phyloP scores from a whole-genome alignment of 2,329 filamentous ascomycete species.

The Microdochium paspali region DNA sequence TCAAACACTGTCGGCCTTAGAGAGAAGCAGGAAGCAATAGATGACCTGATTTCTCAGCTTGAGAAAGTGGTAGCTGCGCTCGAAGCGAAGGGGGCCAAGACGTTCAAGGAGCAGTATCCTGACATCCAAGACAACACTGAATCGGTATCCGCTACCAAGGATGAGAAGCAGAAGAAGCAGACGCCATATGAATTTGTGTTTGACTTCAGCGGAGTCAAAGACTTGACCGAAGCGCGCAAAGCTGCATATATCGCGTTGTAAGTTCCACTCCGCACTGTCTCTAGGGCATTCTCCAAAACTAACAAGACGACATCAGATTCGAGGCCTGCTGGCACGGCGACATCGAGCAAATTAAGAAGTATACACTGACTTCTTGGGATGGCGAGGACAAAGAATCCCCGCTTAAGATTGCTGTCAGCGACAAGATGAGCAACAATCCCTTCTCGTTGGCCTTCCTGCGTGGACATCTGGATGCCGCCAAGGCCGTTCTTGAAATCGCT shows the following conservation, averaged over 20 bases:
- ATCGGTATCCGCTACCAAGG: conserved; percentile 2
- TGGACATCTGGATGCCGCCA: conserved; percentile 55
- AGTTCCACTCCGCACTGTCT: conserved; percentile 18
- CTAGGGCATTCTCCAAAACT: neutral
- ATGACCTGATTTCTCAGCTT: conserved; percentile 38
- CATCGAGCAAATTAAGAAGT: conserved; percentile 50
- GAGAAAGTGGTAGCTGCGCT: conserved; percentile 45
- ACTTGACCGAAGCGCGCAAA: conserved; percentile 44
- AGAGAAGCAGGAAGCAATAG: conserved; percentile 48
- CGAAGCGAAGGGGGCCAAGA: conserved; percentile 51
- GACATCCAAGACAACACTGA: conserved; percentile 24
- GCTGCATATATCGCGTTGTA: conserved; percentile 55
- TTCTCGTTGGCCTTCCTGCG: conserved; percentile 61
- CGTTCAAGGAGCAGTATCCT: conserved; percentile 56
- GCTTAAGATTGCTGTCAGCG: conserved; percentile 52
- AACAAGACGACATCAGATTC: conserved; percentile 37
- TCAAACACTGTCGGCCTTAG: conserved; percentile 16
- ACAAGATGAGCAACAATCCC: conserved; percentile 41
- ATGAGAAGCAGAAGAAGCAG: conserved; percentile 8
- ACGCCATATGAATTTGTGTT: conserved; percentile 39
- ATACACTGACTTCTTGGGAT: conserved; percentile 54
- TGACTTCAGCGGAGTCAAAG: conserved; percentile 40
- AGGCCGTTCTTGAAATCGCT: conserved; percentile 59
- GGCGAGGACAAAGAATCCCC: conserved; percentile 43
- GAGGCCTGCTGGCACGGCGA: conserved; percentile 69